phyloP scores from a whole-genome alignment of 2,329 filamentous ascomycete species.

The Ascocoryne sarcoides region DNA sequence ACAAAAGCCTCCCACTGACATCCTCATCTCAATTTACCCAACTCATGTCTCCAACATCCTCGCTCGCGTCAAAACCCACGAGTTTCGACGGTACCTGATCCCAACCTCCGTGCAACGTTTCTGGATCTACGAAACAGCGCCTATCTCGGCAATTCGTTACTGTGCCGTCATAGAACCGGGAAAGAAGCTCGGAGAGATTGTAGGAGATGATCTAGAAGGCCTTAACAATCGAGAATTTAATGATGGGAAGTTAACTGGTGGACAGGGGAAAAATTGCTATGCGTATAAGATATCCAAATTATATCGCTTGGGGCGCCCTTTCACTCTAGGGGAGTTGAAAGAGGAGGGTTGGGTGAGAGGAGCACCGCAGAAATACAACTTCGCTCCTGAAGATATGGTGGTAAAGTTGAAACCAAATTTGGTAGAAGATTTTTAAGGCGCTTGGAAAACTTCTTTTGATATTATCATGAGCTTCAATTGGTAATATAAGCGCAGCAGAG shows the following conservation, averaged over 20 bases:
- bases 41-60: constrained; percentile 40
- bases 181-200: constrained; percentile 36
- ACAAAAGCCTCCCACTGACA: too few relatives aligned
- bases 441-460: too few relatives aligned
- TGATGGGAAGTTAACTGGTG: not conserved
- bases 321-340: constrained; percentile 42
- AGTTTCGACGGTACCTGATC: constrained; percentile 46
- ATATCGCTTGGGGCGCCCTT: constrained; percentile 50
- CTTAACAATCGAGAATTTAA: constrained; percentile 38
- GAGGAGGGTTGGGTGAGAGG: too few relatives aligned
- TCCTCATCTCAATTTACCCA: constrained; percentile 22
- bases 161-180: constrained; percentile 40
- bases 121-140: constrained; percentile 46
- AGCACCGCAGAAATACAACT: too few relatives aligned
- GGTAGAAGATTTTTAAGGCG: too few relatives aligned
- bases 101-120: constrained; percentile 45
- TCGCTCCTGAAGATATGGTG: too few relatives aligned
- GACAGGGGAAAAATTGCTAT: not conserved
- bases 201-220: constrained; percentile 30
- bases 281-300: constrained; percentile 44
- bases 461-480: too few relatives aligned
- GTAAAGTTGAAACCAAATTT: too few relatives aligned
- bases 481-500: too few relatives aligned
- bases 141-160: constrained; percentile 30
- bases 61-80: constrained; percentile 40